These are phyloP conservation scores for Botrytis cinerea DNA, from an alignment of 2,329 filamentous ascomycete species.

Conservation along the genomic window DNA sequence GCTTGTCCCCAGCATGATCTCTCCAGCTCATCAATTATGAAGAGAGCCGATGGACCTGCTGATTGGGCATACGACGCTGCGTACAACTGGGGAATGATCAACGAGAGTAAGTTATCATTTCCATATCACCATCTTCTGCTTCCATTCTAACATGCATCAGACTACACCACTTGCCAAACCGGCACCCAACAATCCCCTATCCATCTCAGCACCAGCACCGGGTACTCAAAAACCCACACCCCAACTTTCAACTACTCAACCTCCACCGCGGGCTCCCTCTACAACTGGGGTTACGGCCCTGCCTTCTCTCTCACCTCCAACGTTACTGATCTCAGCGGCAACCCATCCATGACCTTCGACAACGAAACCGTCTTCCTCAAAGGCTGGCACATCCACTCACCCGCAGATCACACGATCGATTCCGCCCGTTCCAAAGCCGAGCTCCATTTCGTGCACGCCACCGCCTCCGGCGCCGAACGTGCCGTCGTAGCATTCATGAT, in stretches of 20 bases:
- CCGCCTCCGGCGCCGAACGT: conserved; percentile 45
- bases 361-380: conserved; percentile 50
- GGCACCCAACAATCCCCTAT: conserved; percentile 55
- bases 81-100: conserved; percentile 46
- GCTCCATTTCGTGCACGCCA: conserved; percentile 52
- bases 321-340: conserved; percentile 38
- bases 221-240: conserved; percentile 46
- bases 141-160: conserved; percentile 28
- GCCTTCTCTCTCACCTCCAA: conserved; percentile 46
- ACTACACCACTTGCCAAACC: conserved; percentile 50
- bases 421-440: conserved; percentile 49
- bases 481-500: conserved; percentile 52
- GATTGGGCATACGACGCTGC: conserved; percentile 44
- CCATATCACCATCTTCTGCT: neutral
- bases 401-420: conserved; percentile 51
- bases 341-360: conserved; percentile 49
- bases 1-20: conserved; percentile 34
- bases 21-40: conserved; percentile 25
- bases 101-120: conserved; percentile 34
- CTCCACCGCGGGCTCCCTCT: conserved; percentile 45
- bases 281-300: conserved; percentile 53
- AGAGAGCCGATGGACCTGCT: conserved; percentile 24
- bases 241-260: conserved; percentile 48
- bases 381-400: conserved; percentile 55
- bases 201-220: conserved; percentile 44